Percentiles rank a stretch among this genome's conserved stretches.
These are phyloP conservation scores for Flaveria ramosissima DNA, from an alignment of 129 eudicot genomes.

Conservation along the genomic window DNA sequence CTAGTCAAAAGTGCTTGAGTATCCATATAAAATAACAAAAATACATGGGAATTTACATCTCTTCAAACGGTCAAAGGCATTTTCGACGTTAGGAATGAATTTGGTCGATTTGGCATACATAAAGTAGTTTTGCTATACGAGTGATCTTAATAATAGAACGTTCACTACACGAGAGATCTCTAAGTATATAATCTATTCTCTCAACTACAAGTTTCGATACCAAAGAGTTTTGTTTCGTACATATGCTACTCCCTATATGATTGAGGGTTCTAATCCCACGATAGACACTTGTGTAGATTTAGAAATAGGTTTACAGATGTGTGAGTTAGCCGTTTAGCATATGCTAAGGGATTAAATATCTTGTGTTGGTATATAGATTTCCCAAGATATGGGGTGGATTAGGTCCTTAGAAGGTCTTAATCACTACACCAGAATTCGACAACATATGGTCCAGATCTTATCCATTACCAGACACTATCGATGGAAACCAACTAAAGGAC, in stretches of 20 bases:
- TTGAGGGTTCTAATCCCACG: too few relatives aligned
- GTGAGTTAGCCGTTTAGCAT: too few relatives aligned
- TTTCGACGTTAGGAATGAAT: background rate
- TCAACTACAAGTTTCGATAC: too few relatives aligned
- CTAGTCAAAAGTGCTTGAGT: background rate
- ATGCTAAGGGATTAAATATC: background rate
- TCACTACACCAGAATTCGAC: conserved; percentile 14
- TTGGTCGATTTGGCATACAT: background rate
- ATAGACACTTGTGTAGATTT: too few relatives aligned
- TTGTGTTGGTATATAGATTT: conserved; percentile 8
- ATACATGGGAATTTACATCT: background rate
- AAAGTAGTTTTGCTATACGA: too few relatives aligned
- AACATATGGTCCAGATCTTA: conserved; percentile 30
- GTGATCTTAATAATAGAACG: too few relatives aligned
- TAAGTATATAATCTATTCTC: too few relatives aligned
- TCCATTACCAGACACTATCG: conserved; percentile 28
- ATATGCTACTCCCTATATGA: too few relatives aligned
- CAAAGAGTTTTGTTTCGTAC: too few relatives aligned
- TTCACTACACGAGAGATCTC: too few relatives aligned
- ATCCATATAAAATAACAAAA: background rate
- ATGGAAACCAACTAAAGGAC: conserved; percentile 24
- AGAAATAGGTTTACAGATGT: too few relatives aligned
- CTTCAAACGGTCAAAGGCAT: background rate
- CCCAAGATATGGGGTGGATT: conserved; percentile 8
- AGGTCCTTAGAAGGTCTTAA: conserved; percentile 15